A percentile compares a stretch with the other conserved stretches of the same genome.
phyloP scores from a whole-genome alignment of 2,329 filamentous ascomycete species.

The Aurifilum marmelostoma region DNA sequence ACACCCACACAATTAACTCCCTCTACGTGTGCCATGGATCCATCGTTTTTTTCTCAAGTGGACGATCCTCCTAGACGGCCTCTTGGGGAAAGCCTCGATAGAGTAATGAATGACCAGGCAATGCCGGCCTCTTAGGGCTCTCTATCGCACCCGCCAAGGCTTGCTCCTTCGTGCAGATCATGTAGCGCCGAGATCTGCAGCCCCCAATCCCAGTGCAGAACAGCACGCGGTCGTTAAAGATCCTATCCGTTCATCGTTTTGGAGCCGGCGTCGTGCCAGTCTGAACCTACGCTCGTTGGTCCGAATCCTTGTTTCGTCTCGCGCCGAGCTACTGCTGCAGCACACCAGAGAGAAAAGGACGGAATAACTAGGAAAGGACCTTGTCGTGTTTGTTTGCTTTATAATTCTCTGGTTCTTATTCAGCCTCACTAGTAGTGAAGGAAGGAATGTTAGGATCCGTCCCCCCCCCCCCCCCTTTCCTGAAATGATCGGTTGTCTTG shows the following conservation, averaged over 20 bases:
- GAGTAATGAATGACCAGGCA: not conserved
- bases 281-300: not conserved
- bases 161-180: constrained; percentile 13
- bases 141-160: not conserved
- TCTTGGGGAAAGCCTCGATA: not conserved
- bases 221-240: not conserved
- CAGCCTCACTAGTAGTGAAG: not conserved
- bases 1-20: not conserved
- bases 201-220: constrained; percentile 14
- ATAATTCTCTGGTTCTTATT: not conserved
- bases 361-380: not conserved
- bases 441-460: not conserved
- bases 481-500: not conserved
- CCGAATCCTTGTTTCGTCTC: constrained; percentile 21
- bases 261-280: not conserved
- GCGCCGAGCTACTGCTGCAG: constrained; percentile 13
- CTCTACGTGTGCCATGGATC: not conserved
- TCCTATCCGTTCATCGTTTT: not conserved
- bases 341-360: not conserved
- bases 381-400: not conserved
- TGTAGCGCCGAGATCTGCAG: constrained; percentile 24
- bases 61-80: not conserved
- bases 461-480: no score
- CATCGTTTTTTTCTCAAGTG: not conserved
- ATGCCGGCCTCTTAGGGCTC: not conserved